Evolutionary conservation across 1,284 basidiomycete genomes (phyloP).

Genomic region (Puccinia novopanici): DNA sequence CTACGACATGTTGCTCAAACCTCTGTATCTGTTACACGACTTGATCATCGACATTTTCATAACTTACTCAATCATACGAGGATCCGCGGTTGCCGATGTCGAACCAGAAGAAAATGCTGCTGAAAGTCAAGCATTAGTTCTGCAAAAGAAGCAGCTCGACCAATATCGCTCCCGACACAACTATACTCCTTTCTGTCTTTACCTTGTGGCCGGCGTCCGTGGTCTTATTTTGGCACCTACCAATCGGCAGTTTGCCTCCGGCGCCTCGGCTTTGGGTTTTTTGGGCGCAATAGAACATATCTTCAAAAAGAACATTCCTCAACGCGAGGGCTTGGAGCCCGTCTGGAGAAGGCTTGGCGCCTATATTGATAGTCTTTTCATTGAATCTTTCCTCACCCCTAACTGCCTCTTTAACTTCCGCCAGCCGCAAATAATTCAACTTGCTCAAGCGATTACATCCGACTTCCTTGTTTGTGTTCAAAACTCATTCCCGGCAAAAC

Average conservation of each 20-base stretch:
- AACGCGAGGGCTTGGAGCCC: conserved; percentile 16
- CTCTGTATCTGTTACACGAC: neutral
- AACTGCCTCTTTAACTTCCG: conserved; percentile 1
- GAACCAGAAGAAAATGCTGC: neutral
- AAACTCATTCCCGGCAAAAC: neutral
- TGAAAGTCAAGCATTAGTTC: conserved; percentile 13
- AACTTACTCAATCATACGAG: conserved; percentile 14
- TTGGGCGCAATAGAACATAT: neutral
- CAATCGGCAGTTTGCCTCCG: neutral
- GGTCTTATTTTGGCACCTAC: neutral
- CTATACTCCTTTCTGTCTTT: neutral
- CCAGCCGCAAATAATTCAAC: neutral
- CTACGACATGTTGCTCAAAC: neutral
- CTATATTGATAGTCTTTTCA: conserved; percentile 19
- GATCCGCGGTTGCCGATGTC: neutral
- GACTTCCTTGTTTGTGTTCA: conserved; percentile 15
- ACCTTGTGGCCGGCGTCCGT: neutral
- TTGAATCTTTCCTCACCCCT: conserved; percentile 16
- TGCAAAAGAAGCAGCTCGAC: conserved; percentile 5
- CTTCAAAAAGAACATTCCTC: neutral
- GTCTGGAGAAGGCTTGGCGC: conserved; percentile 14
- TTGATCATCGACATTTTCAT: conserved; percentile 13
- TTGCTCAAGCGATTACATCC: conserved; percentile 7
- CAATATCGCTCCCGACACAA: conserved; percentile 2
- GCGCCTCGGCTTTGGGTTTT: neutral